These are phyloP conservation scores for Hypoxylon sp. DNA, from an alignment of 2,329 filamentous ascomycete species.

Conservation along the genomic window DNA sequence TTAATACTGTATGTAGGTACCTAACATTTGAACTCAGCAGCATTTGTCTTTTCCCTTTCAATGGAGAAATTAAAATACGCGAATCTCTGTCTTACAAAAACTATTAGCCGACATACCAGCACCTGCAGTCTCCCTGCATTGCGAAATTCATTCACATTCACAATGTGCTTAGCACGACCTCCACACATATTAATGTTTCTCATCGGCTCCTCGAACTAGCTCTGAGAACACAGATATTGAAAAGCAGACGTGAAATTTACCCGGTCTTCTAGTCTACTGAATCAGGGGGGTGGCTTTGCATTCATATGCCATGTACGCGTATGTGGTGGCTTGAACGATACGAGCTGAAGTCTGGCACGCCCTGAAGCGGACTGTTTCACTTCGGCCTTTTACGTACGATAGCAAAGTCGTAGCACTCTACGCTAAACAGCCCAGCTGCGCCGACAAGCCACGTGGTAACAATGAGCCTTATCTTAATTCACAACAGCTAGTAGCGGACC, in stretches of 20 bases:
- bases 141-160: neutral
- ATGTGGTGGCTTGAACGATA: conserved; percentile 1
- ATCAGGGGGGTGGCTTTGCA: neutral
- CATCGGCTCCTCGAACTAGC: neutral
- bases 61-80: neutral
- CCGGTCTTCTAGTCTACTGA: neutral
- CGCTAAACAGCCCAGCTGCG: conserved; percentile 21
- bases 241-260: neutral
- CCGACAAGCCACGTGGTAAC: conserved; percentile 21
- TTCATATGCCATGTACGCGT: neutral
- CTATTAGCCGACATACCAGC: neutral
- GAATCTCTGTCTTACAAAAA: neutral
- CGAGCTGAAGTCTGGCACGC: conserved; percentile 6
- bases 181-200: neutral
- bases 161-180: neutral
- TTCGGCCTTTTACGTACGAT: conserved; percentile 16
- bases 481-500: conserved; percentile 7
- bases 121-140: no score
- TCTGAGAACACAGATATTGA: neutral
- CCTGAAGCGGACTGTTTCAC: conserved; percentile 1
- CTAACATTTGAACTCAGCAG: no score
- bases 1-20: no score
- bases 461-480: conserved; percentile 2
- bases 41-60: neutral
- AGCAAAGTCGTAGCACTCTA: neutral